Conservation (phyloP, 768 basidiomycete species). For the Amyloporia xantha region DNA sequence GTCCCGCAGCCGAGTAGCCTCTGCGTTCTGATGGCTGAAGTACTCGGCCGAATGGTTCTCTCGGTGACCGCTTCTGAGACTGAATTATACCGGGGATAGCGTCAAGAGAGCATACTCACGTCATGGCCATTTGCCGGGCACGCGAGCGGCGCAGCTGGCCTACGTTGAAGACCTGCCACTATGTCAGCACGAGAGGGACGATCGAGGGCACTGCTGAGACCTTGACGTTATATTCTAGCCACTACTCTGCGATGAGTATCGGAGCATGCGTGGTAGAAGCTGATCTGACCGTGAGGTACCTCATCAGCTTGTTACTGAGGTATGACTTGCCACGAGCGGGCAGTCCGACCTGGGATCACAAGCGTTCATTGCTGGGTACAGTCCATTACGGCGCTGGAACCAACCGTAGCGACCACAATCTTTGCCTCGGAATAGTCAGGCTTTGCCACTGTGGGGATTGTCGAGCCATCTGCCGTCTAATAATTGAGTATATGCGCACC, state of each 20-base stretch:
- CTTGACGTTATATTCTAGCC: conserved; percentile 97
- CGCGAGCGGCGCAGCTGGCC: conserved; percentile 88
- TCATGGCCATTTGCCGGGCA: conserved; percentile 72
- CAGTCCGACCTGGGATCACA: conserved; percentile 66
- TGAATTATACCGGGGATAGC: background rate
- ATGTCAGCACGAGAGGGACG: background rate
- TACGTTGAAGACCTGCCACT: conserved; percentile 87
- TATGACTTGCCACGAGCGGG: conserved; percentile 99
- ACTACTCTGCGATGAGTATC: conserved; percentile 41
- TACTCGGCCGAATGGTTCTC: conserved; percentile 89
- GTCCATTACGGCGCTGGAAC: background rate
- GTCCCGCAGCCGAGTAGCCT: conserved; percentile 74
- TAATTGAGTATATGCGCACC: conserved; percentile 42
- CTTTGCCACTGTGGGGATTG: conserved; percentile 61
- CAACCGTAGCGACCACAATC: conserved; percentile 95
- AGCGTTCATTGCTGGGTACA: background rate
- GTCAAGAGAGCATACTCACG: conserved; percentile 34
- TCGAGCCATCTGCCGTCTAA: background rate
- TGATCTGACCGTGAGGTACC: conserved; percentile 75
- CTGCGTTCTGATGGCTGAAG: conserved; percentile 81
- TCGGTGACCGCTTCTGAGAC: conserved; percentile 64
- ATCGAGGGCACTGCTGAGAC: conserved; percentile 27
- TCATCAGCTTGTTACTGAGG: conserved; percentile 94
- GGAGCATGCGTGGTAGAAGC: background rate
- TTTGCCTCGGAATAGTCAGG: conserved; percentile 99